phyloP scores from a whole-genome alignment of 2,329 filamentous ascomycete species.

The Aspergillus thermomutatus region DNA sequence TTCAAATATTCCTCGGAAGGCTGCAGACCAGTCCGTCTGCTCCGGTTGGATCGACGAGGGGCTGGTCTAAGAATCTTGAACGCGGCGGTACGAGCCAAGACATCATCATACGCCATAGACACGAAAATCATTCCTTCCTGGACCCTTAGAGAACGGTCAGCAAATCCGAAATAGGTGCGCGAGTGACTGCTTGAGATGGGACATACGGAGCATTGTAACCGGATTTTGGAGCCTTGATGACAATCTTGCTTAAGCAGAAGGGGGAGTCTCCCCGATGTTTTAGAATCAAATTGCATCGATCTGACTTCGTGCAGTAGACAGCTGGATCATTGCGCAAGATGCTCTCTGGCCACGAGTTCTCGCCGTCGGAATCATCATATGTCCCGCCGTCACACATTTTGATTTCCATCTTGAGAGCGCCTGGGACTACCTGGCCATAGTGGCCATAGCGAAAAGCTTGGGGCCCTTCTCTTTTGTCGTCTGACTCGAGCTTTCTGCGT shows the following conservation, averaged over 20 bases:
- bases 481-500: constrained; percentile 67
- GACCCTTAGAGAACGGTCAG: constrained; percentile 56
- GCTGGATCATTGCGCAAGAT: constrained; percentile 76
- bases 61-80: constrained; percentile 68
- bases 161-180: constrained; percentile 2
- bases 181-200: neutral
- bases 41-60: constrained; percentile 24
- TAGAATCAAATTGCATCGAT: constrained; percentile 81
- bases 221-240: constrained; percentile 78
- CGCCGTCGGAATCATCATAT: constrained; percentile 50
- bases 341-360: constrained; percentile 69
- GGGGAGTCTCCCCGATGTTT: constrained; percentile 75
- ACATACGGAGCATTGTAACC: constrained; percentile 86
- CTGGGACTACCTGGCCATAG: constrained; percentile 82
- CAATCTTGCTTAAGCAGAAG: constrained; percentile 79
- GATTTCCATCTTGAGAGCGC: constrained; percentile 79
- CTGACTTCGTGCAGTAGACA: constrained; percentile 88
- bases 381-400: constrained; percentile 82
- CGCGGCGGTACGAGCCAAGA: constrained; percentile 67
- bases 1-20: constrained; percentile 42
- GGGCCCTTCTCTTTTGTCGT: constrained; percentile 48
- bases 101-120: constrained; percentile 76
- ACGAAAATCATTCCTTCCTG: constrained; percentile 92
- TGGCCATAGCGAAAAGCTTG: constrained; percentile 73
- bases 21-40: constrained; percentile 27